Conservation (phyloP, 2,329 filamentous ascomycete genomes). For the Aspergillus udagawae region DNA sequence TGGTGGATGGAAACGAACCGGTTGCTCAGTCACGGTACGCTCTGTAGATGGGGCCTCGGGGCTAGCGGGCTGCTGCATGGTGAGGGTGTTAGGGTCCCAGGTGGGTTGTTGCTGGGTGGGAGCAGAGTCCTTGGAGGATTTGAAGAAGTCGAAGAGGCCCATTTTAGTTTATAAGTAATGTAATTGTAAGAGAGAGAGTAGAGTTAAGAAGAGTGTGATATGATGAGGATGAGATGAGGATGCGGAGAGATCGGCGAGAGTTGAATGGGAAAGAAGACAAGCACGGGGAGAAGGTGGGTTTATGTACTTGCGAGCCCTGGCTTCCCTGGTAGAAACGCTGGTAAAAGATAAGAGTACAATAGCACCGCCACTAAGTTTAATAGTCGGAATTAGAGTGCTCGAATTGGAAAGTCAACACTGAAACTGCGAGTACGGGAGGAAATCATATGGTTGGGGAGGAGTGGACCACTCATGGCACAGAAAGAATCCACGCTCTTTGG, state of each 20-base stretch:
- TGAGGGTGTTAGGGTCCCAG: slow-evolving; percentile 25
- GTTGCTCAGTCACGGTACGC: slow-evolving; percentile 18
- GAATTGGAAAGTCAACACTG: background rate
- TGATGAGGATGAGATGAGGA: no score
- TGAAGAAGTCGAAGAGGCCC: slow-evolving; percentile 25
- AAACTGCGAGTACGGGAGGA: background rate
- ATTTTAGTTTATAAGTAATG: slow-evolving; percentile 4
- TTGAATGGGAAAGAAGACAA: background rate
- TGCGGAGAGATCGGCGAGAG: background rate
- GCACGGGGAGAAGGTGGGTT: background rate
- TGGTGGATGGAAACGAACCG: slow-evolving; percentile 13
- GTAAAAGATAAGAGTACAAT: background rate
- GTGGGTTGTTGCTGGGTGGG: slow-evolving; percentile 10
- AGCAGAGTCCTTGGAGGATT: slow-evolving; percentile 18
- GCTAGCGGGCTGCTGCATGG: slow-evolving; percentile 25
- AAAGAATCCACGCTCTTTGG: background rate
- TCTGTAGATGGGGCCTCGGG: slow-evolving; percentile 18
- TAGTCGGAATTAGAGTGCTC: background rate
- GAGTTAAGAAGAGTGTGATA: no score
- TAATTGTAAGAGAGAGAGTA: background rate
- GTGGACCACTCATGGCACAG: background rate
- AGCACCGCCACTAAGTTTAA: background rate
- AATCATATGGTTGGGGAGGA: background rate
- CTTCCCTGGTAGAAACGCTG: background rate
- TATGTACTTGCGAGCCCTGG: background rate